Evolutionary conservation across 116 monocot genomes (phyloP).

Genomic region (Zostera marina): DNA sequence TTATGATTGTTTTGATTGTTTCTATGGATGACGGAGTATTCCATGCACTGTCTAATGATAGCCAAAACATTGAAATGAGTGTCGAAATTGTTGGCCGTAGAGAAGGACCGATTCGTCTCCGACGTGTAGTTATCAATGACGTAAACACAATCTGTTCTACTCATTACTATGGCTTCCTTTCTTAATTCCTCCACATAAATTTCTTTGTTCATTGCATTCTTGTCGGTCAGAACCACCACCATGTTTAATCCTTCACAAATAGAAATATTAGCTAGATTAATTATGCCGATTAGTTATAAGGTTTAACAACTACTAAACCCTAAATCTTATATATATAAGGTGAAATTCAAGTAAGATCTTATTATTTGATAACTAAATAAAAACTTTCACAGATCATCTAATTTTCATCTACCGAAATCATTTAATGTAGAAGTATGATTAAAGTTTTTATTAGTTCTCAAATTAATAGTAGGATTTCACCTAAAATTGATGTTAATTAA

Average conservation of each 20-base stretch:
- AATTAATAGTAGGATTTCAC: neutral
- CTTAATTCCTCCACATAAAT: slow-evolving; percentile 51
- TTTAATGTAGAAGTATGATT: too few relatives aligned
- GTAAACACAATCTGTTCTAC: slow-evolving; percentile 63
- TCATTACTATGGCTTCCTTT: slow-evolving; percentile 37
- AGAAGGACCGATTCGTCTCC: neutral
- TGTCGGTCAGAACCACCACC: slow-evolving; percentile 54
- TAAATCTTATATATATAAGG: too few relatives aligned
- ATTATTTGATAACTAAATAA: too few relatives aligned
- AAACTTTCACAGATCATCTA: too few relatives aligned
- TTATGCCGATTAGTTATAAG: too few relatives aligned
- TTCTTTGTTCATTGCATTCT: slow-evolving; percentile 17
- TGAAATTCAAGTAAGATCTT: too few relatives aligned
- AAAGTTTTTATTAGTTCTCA: too few relatives aligned
- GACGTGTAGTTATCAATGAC: slow-evolving; percentile 69
- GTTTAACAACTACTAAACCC: too few relatives aligned
- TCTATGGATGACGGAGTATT: slow-evolving; percentile 23
- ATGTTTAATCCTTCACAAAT: slow-evolving; percentile 41
- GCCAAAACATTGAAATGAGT: slow-evolving; percentile 36
- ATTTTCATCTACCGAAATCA: too few relatives aligned
- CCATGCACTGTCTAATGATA: slow-evolving; percentile 53
- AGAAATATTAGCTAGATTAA: too few relatives aligned
- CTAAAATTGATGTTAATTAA: neutral
- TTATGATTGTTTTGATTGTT: neutral
- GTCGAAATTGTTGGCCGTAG: slow-evolving; percentile 31